Evolutionary conservation across 768 basidiomycete genomes (phyloP), one percentile per base, ranked within the genome.

Genomic region (Tulasnella sp.): DNA sequence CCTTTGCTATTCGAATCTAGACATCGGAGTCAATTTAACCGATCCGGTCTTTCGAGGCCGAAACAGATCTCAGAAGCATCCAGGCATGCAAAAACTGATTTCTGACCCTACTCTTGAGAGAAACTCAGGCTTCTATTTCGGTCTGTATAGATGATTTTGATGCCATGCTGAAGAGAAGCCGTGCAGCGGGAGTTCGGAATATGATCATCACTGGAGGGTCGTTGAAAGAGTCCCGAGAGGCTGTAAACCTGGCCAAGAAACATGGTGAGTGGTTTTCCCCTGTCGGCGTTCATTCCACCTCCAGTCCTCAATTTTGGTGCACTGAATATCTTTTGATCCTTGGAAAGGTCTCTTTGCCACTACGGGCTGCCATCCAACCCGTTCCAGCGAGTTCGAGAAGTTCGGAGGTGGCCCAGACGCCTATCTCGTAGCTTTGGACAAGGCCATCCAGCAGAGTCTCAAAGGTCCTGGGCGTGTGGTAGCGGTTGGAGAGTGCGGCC

Each of bases 181-280:
- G 70, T 34, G 68, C 68, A 5, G 82, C 82, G 2, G 84, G 85
- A 0, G 80, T 90, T 15, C 75, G 76, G 62, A 78, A 77, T 19
- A 82, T 87, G 75, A 79, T 91, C 65, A 78, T 92, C 49, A 90
- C 88, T 1, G 87, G 88, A 0, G 82, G 82, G 1, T 84, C 80
- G 52, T 70, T 90, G 30, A 67, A 69, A 4, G 87, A 89, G 65
- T 84, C 83, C 8, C 70, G 70, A 59, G 68, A 76, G 5, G 85
- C 85, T 0, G 61, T 89, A 46, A 66, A 70, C 30, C 71, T 91
- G n/a, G 85, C 87, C 2, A 72, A 74, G 54, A 66, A 80, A 65
- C 72, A 79, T 61, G 73, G 84, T 81, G 53, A 53, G 73, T 60
- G 24, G 50, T 55, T 45, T 58, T 30, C 15, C 15, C 56, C 1